These are phyloP conservation scores for Cladosporium sp. DNA, from an alignment of 2,329 filamentous ascomycete genomes.

Conservation along the genomic window DNA sequence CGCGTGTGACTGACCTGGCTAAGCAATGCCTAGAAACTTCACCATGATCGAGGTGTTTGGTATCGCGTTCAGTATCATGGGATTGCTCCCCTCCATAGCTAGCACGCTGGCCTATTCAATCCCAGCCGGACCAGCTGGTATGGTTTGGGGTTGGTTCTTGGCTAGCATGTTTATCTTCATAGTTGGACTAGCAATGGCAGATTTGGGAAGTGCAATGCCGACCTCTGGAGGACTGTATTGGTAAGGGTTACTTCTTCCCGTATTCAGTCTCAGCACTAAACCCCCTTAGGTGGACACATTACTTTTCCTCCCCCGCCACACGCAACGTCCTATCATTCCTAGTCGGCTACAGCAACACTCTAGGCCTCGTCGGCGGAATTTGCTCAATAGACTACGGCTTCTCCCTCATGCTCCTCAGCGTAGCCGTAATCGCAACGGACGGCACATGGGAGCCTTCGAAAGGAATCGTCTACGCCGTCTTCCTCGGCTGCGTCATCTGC, in stretches of 20 bases:
- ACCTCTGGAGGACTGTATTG: slow-evolving; percentile 57
- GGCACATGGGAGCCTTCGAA: slow-evolving; percentile 53
- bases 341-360: slow-evolving; percentile 58
- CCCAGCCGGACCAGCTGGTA: slow-evolving; percentile 55
- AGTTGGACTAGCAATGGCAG: slow-evolving; percentile 55
- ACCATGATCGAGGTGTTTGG: slow-evolving; percentile 59
- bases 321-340: slow-evolving; percentile 56
- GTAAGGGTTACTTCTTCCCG: slow-evolving; percentile 45
- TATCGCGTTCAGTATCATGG: slow-evolving; percentile 49
- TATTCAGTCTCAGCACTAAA: neutral
- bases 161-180: slow-evolving; percentile 51
- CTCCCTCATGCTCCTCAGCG: slow-evolving; percentile 54
- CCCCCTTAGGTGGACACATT: slow-evolving; percentile 48
- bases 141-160: slow-evolving; percentile 59
- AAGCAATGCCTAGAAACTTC: slow-evolving; percentile 44
- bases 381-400: slow-evolving; percentile 59
- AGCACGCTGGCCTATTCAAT: slow-evolving; percentile 56
- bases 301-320: slow-evolving; percentile 51
- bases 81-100: slow-evolving; percentile 56
- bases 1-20: neutral
- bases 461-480: slow-evolving; percentile 54
- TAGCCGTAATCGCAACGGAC: slow-evolving; percentile 54
- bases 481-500: slow-evolving; percentile 49
- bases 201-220: slow-evolving; percentile 45
- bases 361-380: slow-evolving; percentile 56